Percentiles rank a stretch among this genome's conserved stretches.
phyloP scores from a whole-genome alignment of 805 yeast species.

The Zygosaccharomyces pseudorouxii region DNA sequence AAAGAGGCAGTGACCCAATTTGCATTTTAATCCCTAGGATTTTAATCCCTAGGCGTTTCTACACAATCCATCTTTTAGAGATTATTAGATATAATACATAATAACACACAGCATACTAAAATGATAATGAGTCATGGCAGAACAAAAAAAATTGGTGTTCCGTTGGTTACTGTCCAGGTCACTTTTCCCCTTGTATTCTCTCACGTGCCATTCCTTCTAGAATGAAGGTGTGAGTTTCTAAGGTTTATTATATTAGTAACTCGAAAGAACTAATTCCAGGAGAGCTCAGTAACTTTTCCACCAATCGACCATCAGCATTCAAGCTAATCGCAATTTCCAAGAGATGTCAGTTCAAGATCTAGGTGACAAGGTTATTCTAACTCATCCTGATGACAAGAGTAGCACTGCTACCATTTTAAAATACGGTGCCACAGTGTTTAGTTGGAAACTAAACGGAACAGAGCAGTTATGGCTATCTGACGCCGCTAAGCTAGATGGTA shows the following conservation, averaged over 20 bases:
- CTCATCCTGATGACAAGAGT: conserved; percentile 47
- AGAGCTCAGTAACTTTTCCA: too few species aligned
- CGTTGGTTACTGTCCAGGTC: not conserved
- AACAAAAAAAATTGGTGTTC: not conserved
- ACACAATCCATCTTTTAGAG: not conserved
- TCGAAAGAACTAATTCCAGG: too few species aligned
- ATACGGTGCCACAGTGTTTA: conserved; percentile 82
- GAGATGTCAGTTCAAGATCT: conserved; percentile 64
- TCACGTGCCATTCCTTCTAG: not conserved
- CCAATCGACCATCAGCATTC: too few species aligned
- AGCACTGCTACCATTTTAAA: conserved; percentile 67
- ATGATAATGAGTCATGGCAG: not conserved
- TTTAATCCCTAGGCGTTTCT: not conserved
- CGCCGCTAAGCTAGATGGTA: conserved; percentile 83
- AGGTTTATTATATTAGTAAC: not conserved
- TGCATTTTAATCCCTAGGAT: conserved; percentile 1
- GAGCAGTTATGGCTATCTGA: conserved; percentile 82
- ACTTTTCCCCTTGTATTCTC: not conserved
- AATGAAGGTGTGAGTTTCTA: not conserved
- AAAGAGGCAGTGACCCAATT: conserved; percentile 8
- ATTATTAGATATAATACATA: not conserved
- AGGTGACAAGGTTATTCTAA: conserved; percentile 55
- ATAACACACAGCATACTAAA: not conserved
- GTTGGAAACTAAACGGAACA: conserved; percentile 68
- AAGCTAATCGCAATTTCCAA: not conserved